Percentiles rank a stretch among this genome's conserved stretches.
Evolutionary conservation across 768 basidiomycete genomes (phyloP).

Genomic region (Sutorius australiensis): DNA sequence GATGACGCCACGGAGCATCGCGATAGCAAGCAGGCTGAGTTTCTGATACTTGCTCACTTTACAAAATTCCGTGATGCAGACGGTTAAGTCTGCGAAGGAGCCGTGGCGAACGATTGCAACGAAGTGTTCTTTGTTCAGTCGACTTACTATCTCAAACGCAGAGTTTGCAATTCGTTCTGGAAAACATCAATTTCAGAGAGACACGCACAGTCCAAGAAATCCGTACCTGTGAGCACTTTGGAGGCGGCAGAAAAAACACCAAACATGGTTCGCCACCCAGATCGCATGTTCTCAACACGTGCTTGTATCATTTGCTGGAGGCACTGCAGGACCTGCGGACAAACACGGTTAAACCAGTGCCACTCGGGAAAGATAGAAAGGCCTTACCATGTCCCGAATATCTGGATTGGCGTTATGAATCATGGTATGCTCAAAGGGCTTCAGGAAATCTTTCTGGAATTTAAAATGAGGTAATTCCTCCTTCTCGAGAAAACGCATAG

Average conservation of each 20-base stretch:
- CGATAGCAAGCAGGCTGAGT: slow-evolving; percentile 92
- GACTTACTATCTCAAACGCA: slow-evolving; percentile 93
- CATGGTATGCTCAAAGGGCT: slow-evolving; percentile 98
- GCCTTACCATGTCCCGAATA: slow-evolving; percentile 88
- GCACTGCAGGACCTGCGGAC: slow-evolving; percentile 83
- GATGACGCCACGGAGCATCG: slow-evolving; percentile 91
- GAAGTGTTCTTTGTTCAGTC: slow-evolving; percentile 89
- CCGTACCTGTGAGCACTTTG: slow-evolving; percentile 79
- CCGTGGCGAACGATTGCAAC: slow-evolving; percentile 87
- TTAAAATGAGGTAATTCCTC: slow-evolving; percentile 98
- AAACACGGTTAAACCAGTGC: not conserved
- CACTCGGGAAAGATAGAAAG: not conserved
- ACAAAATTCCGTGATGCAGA: slow-evolving; percentile 98
- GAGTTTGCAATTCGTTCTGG: slow-evolving; percentile 87
- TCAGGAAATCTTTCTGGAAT: slow-evolving; percentile 98
- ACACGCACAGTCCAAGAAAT: not conserved
- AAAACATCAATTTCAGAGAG: not conserved
- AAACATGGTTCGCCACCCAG: slow-evolving; percentile 99
- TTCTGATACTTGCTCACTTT: slow-evolving; percentile 99
- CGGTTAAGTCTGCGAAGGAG: slow-evolving; percentile 91
- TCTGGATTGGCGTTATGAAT: slow-evolving; percentile 94
- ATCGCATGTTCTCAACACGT: slow-evolving; percentile 89
- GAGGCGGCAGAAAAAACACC: slow-evolving; percentile 97
- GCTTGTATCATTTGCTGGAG: slow-evolving; percentile 99
- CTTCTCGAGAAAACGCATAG: slow-evolving; percentile 98